phyloP scores from a whole-genome alignment of 495 filamentous ascomycete genomes.

The Lasiosphaeriaceae sp. region DNA sequence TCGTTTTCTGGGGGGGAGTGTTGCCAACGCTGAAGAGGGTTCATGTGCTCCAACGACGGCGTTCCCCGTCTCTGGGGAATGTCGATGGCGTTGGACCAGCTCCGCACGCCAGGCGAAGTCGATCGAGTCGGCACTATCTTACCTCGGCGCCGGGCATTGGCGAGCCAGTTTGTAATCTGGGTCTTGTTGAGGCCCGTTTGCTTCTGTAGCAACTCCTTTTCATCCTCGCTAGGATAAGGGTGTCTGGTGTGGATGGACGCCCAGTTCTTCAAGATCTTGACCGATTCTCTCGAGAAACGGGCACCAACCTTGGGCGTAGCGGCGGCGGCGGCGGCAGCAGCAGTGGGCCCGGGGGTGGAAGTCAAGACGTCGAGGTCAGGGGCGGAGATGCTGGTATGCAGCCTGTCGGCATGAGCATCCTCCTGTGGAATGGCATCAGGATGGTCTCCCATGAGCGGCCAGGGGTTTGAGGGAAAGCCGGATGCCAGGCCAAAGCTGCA shows the following conservation, averaged over 20 bases:
- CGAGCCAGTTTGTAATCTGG: conserved; percentile 84
- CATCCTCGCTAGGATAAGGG: conserved; percentile 77
- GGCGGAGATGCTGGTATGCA: conserved; percentile 37
- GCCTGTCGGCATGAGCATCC: conserved; percentile 43
- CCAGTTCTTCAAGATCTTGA: conserved; percentile 76
- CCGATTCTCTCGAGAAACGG: conserved; percentile 66
- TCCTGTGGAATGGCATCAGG: conserved; percentile 41
- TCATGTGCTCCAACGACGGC: conserved; percentile 59
- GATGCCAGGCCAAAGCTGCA: conserved; percentile 58
- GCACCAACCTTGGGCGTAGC: conserved; percentile 48
- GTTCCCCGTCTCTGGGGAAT: conserved; percentile 54
- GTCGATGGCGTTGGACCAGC: conserved; percentile 58
- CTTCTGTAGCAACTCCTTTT: conserved; percentile 69
- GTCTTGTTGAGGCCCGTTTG: conserved; percentile 69
- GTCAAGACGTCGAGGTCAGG: conserved; percentile 23
- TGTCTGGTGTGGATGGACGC: conserved; percentile 67
- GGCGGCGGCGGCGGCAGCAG: conserved; percentile 31
- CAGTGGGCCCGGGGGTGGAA: conserved; percentile 16
- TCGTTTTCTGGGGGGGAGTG: conserved; percentile 84
- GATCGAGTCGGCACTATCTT: conserved; percentile 60
- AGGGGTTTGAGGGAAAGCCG: conserved; percentile 41
- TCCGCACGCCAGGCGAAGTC: conserved; percentile 53
- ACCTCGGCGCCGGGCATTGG: conserved; percentile 74
- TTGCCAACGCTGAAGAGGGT: conserved; percentile 82
- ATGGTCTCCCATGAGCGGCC: conserved; percentile 44